Evolutionary conservation across 768 basidiomycete species (phyloP).

Genomic region (Tylopilus rubrobrunneus): DNA sequence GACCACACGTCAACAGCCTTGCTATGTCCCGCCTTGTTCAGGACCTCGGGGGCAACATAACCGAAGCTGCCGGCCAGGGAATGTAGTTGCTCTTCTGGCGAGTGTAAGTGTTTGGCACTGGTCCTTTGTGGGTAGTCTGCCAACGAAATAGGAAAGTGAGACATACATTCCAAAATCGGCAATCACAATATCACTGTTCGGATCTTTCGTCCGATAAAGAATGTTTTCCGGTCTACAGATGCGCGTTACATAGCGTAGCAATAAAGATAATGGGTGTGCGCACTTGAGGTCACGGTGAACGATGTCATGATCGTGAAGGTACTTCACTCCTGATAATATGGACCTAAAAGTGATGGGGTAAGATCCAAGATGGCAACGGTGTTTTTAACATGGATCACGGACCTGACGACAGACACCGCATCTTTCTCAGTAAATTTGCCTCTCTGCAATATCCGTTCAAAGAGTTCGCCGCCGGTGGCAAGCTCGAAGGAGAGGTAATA

Average conservation of each 20-base stretch:
- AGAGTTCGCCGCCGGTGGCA: constrained; percentile 91
- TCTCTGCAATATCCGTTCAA: constrained; percentile 76
- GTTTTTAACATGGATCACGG: constrained; percentile 22
- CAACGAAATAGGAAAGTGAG: neutral
- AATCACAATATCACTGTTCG: constrained; percentile 85
- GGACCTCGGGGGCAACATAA: constrained; percentile 88
- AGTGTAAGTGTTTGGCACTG: constrained; percentile 78
- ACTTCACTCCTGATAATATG: constrained; percentile 78
- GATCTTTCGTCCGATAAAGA: constrained; percentile 75
- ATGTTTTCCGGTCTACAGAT: constrained; percentile 86
- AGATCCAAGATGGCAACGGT: neutral
- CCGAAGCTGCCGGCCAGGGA: constrained; percentile 80
- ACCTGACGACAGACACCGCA: constrained; percentile 75
- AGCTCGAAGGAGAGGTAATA: constrained; percentile 97
- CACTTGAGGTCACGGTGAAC: constrained; percentile 97
- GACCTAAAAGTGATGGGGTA: constrained; percentile 44
- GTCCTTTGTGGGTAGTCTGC: neutral
- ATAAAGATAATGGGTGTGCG: constrained; percentile 13
- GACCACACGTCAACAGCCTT: constrained; percentile 95
- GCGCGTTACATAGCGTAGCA: neutral
- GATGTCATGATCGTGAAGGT: constrained; percentile 88
- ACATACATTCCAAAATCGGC: constrained; percentile 95
- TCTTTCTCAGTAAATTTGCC: constrained; percentile 95
- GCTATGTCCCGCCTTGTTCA: constrained; percentile 79
- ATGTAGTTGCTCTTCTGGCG: constrained; percentile 64